These are phyloP conservation scores for Colletotrichum aenigma DNA, from an alignment of 2,329 filamentous ascomycete species.

Conservation along the genomic window DNA sequence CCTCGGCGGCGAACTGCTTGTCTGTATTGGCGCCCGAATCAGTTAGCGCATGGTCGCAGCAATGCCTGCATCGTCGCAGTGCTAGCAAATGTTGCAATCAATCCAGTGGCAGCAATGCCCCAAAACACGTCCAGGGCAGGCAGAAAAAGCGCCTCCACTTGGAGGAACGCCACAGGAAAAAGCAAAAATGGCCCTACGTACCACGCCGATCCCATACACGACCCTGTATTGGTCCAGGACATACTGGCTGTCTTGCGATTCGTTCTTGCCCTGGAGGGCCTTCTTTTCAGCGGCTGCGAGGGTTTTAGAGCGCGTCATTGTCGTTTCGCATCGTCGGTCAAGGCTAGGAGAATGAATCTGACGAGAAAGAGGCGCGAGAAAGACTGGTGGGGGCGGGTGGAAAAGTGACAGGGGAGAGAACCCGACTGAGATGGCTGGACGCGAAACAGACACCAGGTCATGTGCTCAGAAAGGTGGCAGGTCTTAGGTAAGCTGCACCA, in stretches of 20 bases:
- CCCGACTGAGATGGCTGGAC: background rate
- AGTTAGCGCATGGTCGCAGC: slow-evolving; percentile 11
- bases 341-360: background rate
- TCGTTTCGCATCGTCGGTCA: background rate
- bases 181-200: slow-evolving; percentile 31
- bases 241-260: slow-evolving; percentile 50
- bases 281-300: slow-evolving; percentile 30
- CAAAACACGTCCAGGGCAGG: background rate
- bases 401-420: background rate
- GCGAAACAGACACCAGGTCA: background rate
- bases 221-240: slow-evolving; percentile 41
- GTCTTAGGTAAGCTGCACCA: background rate
- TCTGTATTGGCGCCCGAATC: background rate
- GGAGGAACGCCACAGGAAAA: slow-evolving; percentile 14
- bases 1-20: slow-evolving; percentile 20
- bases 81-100: background rate
- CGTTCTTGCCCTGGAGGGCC: slow-evolving; percentile 33
- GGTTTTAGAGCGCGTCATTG: slow-evolving; percentile 32
- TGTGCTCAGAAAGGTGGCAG: background rate
- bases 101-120: slow-evolving; percentile 3
- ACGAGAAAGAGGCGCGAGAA: background rate
- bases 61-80: slow-evolving; percentile 12
- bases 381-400: background rate
- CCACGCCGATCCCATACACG: slow-evolving; percentile 41
- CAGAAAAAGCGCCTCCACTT: background rate